Percentiles rank a stretch among this genome's conserved stretches.
These are phyloP conservation scores for Aureobasidium vineae DNA, from an alignment of 2,329 filamentous ascomycete species.

Conservation along the genomic window DNA sequence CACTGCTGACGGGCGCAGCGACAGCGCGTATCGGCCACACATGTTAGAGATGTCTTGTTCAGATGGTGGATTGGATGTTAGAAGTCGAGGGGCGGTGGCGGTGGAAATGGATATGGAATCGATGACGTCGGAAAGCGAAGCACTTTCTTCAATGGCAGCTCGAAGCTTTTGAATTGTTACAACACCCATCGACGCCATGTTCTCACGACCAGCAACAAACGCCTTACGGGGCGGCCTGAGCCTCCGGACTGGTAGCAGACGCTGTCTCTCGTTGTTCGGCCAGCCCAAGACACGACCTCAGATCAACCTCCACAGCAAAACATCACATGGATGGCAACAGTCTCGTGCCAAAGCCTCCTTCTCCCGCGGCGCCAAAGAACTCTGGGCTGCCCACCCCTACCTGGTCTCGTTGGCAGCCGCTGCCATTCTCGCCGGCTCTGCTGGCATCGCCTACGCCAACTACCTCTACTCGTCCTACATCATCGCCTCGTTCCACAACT, in stretches of 20 bases:
- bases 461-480: conserved; percentile 50
- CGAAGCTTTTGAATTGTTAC: conserved; percentile 23
- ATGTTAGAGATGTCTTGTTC: conserved; percentile 42
- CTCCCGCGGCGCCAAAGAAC: conserved; percentile 34
- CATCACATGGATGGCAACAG: neutral
- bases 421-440: conserved; percentile 42
- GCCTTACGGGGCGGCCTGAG: conserved; percentile 23
- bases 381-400: conserved; percentile 43
- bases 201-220: conserved; percentile 36
- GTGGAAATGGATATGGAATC: neutral
- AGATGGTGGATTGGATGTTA: neutral
- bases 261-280: neutral
- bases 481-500: conserved; percentile 53
- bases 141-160: neutral
- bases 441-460: conserved; percentile 46
- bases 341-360: conserved; percentile 28
- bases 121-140: conserved; percentile 1
- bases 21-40: conserved; percentile 66
- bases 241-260: neutral
- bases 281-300: neutral
- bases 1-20: conserved; percentile 66
- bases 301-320: neutral
- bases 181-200: conserved; percentile 37
- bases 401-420: conserved; percentile 39
- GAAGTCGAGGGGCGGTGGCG: neutral